These are phyloP conservation scores for Blastocystis sp. DNA, from an alignment of 352 stramenopile species.

Conservation along the genomic window DNA sequence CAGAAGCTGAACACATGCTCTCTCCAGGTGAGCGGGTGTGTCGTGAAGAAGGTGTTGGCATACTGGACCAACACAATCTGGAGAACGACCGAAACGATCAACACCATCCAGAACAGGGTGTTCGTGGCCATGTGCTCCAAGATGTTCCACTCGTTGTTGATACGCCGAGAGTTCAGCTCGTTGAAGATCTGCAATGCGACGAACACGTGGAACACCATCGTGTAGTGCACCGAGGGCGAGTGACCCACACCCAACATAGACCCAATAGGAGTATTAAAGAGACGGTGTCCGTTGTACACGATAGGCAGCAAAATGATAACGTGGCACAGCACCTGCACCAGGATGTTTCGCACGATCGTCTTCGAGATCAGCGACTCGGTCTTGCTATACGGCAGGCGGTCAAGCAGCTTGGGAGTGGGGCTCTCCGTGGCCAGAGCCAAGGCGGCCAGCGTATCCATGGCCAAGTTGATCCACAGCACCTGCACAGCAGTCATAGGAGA, in stretches of 20 bases:
- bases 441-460: slow-evolving; percentile 92
- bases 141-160: slow-evolving; percentile 87
- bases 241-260: background rate
- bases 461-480: slow-evolving; percentile 95
- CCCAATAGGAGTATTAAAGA: slow-evolving; percentile 1
- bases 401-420: slow-evolving; percentile 76
- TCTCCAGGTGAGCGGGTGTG: slow-evolving; percentile 65
- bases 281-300: background rate
- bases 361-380: slow-evolving; percentile 80
- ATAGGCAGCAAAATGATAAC: slow-evolving; percentile 71
- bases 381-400: slow-evolving; percentile 80
- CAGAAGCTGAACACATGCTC: slow-evolving; percentile 70
- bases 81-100: slow-evolving; percentile 76
- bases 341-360: slow-evolving; percentile 86
- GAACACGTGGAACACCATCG: slow-evolving; percentile 91
- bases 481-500: slow-evolving; percentile 82
- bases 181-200: slow-evolving; percentile 88
- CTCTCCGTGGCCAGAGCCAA: slow-evolving; percentile 86
- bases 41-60: slow-evolving; percentile 73
- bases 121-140: slow-evolving; percentile 83
- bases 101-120: slow-evolving; percentile 81
- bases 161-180: slow-evolving; percentile 77
- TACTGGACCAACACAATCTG: slow-evolving; percentile 89
- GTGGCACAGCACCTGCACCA: slow-evolving; percentile 81
- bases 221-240: slow-evolving; percentile 80